Conservation (phyloP, 2,329 filamentous ascomycete species). For the Boeremia exigua region DNA sequence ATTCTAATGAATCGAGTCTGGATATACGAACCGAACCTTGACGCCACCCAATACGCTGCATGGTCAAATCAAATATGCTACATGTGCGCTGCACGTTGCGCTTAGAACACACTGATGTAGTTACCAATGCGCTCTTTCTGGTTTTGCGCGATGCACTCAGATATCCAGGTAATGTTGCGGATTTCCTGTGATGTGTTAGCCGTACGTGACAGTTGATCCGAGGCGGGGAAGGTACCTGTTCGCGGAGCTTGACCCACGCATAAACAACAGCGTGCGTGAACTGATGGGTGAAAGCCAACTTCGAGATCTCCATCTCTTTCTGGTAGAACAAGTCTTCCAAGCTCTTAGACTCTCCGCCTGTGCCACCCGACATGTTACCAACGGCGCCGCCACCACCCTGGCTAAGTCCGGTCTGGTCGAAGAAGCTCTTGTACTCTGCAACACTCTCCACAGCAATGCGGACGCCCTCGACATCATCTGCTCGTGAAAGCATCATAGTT, state of each 20-base stretch:
- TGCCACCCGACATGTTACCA: constrained; percentile 83
- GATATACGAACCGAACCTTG: constrained; percentile 41
- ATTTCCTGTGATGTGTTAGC: constrained; percentile 74
- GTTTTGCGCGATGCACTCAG: constrained; percentile 99
- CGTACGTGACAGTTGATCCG: neutral
- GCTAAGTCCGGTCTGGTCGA: constrained; percentile 85
- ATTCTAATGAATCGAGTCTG: constrained; percentile 25
- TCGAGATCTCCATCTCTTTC: constrained; percentile 99
- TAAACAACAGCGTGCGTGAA: constrained; percentile 96
- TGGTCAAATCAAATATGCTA: constrained; percentile 36
- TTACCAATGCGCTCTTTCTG: constrained; percentile 99
- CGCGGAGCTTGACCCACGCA: constrained; percentile 95
- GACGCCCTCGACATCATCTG: constrained; percentile 94
- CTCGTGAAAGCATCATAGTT: constrained; percentile 89
- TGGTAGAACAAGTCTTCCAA: constrained; percentile 98
- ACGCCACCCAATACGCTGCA: constrained; percentile 37
- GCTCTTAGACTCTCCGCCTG: constrained; percentile 82
- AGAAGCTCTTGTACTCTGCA: constrained; percentile 92
- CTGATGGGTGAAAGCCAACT: constrained; percentile 91
- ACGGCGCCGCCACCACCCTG: constrained; percentile 75
- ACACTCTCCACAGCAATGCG: constrained; percentile 92
- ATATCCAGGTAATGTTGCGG: constrained; percentile 99
- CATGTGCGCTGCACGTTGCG: constrained; percentile 26
- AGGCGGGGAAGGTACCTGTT: constrained; percentile 74
- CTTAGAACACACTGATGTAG: constrained; percentile 90